Evolutionary conservation across 2,329 filamentous ascomycete genomes (phyloP).

Genomic region (Sporothrix schenckii): DNA sequence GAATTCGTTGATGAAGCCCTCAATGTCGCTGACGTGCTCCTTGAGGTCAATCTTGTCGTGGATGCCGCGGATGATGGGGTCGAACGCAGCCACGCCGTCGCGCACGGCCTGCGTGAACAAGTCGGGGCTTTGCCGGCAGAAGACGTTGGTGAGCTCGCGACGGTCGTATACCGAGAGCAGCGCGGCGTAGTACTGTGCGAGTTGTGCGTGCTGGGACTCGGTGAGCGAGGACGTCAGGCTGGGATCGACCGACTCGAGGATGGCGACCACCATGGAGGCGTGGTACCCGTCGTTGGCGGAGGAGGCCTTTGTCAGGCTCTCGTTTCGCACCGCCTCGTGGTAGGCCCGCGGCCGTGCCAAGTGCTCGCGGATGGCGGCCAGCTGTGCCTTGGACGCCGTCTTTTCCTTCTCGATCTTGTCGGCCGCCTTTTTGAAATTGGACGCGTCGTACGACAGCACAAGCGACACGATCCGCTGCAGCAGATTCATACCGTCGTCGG

Average conservation of each 20-base stretch:
- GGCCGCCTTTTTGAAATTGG: slow-evolving; percentile 67
- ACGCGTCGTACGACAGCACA: slow-evolving; percentile 71
- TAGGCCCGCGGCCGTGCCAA: slow-evolving; percentile 55
- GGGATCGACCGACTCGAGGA: slow-evolving; percentile 60
- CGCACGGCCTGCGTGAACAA: slow-evolving; percentile 69
- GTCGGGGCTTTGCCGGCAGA: slow-evolving; percentile 72
- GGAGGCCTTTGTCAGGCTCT: slow-evolving; percentile 49
- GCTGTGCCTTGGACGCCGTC: slow-evolving; percentile 58
- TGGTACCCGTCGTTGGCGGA: slow-evolving; percentile 40
- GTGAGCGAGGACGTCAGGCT: slow-evolving; percentile 53
- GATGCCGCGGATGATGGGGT: slow-evolving; percentile 71
- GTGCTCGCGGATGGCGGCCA: slow-evolving; percentile 63
- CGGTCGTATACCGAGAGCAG: slow-evolving; percentile 73
- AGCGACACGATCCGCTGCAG: slow-evolving; percentile 75
- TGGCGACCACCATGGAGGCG: slow-evolving; percentile 65
- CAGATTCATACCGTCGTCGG: slow-evolving; percentile 79
- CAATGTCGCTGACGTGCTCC: slow-evolving; percentile 66
- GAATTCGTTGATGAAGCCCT: slow-evolving; percentile 71
- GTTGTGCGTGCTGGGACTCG: slow-evolving; percentile 64
- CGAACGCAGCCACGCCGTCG: slow-evolving; percentile 68
- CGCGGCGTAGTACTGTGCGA: slow-evolving; percentile 70
- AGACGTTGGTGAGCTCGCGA: slow-evolving; percentile 66
- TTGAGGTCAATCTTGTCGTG: slow-evolving; percentile 73
- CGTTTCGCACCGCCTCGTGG: slow-evolving; percentile 62
- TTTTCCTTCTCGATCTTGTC: slow-evolving; percentile 67